Evolutionary conservation across 371 early-diverging fungal genomes (phyloP).

Genomic region (Saksenaea oblongispora): DNA sequence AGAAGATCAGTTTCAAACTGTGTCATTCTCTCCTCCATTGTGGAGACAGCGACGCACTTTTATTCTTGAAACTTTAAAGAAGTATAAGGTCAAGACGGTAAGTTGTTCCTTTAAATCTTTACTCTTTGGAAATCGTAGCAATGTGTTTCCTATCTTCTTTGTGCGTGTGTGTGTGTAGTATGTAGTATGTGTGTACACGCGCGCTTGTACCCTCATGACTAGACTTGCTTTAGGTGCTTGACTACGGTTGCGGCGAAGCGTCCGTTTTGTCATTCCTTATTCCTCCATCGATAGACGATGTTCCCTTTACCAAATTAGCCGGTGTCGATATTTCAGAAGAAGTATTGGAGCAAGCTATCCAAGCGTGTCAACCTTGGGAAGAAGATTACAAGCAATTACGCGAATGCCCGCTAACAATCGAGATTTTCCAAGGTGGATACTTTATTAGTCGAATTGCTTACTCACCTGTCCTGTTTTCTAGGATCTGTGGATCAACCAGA

Average conservation of each 20-base stretch:
- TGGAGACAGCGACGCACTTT: conserved; percentile 69
- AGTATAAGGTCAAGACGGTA: conserved; percentile 45
- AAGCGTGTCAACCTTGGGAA: conserved; percentile 54
- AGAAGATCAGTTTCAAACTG: conserved; percentile 11
- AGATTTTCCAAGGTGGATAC: conserved; percentile 55
- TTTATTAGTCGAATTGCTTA: neutral
- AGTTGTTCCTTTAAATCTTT: neutral
- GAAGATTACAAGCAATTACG: conserved; percentile 53
- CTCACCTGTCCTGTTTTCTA: conserved; percentile 1
- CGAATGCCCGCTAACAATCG: conserved; percentile 44
- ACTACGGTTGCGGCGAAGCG: conserved; percentile 78
- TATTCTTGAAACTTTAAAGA: conserved; percentile 42
- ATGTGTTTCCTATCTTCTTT: neutral
- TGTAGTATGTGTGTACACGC: neutral
- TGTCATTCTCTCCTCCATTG: conserved; percentile 57
- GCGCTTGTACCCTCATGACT: neutral
- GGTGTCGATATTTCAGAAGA: conserved; percentile 62
- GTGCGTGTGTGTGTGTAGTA: neutral
- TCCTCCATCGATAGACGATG: conserved; percentile 34
- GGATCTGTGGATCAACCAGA: conserved; percentile 56
- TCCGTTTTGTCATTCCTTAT: conserved; percentile 60
- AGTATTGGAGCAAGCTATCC: conserved; percentile 43
- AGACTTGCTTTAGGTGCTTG: neutral
- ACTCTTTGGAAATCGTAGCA: neutral
- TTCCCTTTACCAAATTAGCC: conserved; percentile 45